Evolutionary conservation across 148 eudicot genomes (phyloP).

Genomic region (Amaranthus cruentus): DNA sequence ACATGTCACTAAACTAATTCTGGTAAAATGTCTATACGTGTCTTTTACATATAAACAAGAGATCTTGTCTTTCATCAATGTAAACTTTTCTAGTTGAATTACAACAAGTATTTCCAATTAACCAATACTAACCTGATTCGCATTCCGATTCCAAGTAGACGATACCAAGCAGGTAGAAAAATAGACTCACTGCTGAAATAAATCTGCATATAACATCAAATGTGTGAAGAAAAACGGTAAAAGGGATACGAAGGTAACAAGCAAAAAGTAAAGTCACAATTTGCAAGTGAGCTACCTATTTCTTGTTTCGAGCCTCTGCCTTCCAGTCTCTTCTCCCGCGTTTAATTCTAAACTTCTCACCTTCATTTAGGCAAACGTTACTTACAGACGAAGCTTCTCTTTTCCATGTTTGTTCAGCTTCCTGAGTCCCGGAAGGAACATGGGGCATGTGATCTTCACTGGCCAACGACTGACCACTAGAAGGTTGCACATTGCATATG

Average conservation of each 20-base stretch:
- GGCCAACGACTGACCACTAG: slow-evolving; percentile 18
- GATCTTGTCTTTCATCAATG: background rate
- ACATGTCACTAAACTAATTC: background rate
- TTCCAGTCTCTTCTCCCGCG: slow-evolving; percentile 74
- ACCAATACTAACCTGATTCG: slow-evolving; percentile 1
- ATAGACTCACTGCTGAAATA: background rate
- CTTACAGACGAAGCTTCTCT: slow-evolving; percentile 19
- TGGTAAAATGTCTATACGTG: background rate
- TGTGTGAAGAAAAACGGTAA: background rate
- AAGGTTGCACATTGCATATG: slow-evolving; percentile 13
- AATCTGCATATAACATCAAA: slow-evolving; percentile 9
- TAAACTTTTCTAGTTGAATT: background rate
- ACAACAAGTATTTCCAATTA: background rate
- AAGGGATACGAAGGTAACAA: background rate
- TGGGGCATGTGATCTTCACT: slow-evolving; percentile 23
- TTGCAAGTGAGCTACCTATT: slow-evolving; percentile 18
- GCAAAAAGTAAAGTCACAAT: background rate
- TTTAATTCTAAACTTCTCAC: slow-evolving; percentile 31
- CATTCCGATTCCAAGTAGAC: background rate
- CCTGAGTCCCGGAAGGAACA: slow-evolving; percentile 11
- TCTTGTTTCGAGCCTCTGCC: slow-evolving; percentile 85
- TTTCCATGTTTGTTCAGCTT: slow-evolving; percentile 11
- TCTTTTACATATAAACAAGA: background rate
- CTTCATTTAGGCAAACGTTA: slow-evolving; percentile 7
- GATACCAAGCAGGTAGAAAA: background rate